Conservation (phyloP, 2,329 filamentous ascomycete species). For the Colletotrichum phormii region DNA sequence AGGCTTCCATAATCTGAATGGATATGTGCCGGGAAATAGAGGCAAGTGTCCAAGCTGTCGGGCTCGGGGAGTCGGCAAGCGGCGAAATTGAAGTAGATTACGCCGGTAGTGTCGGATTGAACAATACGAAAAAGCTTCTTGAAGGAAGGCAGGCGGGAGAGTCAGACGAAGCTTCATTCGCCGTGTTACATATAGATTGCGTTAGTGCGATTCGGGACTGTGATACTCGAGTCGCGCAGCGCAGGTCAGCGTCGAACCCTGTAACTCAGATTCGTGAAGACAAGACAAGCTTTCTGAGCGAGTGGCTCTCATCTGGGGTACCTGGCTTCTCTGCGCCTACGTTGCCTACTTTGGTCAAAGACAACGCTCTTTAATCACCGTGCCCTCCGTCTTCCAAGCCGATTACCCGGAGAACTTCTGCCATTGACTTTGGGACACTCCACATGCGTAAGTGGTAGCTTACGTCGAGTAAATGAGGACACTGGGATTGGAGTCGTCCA, state of each 20-base stretch:
- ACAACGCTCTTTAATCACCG: neutral
- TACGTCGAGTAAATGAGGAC: neutral
- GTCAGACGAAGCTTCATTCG: neutral
- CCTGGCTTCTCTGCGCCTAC: neutral
- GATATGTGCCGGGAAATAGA: neutral
- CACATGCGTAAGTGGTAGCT: neutral
- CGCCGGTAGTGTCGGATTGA: neutral
- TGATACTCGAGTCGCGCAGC: neutral
- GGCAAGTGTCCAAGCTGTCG: neutral
- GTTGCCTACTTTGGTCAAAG: neutral
- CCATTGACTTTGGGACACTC: neutral
- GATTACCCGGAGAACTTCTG: neutral
- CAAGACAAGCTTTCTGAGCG: neutral
- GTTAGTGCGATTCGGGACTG: neutral
- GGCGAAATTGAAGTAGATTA: neutral
- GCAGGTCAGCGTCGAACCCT: neutral
- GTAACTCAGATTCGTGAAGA: neutral
- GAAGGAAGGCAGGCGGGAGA: neutral
- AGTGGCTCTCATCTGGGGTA: neutral
- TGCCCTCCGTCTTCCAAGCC: neutral
- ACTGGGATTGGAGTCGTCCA: neutral
- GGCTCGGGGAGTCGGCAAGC: neutral
- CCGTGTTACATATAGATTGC: neutral
- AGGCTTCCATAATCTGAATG: too few species aligned
- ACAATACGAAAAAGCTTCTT: neutral